These are phyloP conservation scores for Daldinia sp. DNA, from an alignment of 2,329 filamentous ascomycete species.

Conservation along the genomic window DNA sequence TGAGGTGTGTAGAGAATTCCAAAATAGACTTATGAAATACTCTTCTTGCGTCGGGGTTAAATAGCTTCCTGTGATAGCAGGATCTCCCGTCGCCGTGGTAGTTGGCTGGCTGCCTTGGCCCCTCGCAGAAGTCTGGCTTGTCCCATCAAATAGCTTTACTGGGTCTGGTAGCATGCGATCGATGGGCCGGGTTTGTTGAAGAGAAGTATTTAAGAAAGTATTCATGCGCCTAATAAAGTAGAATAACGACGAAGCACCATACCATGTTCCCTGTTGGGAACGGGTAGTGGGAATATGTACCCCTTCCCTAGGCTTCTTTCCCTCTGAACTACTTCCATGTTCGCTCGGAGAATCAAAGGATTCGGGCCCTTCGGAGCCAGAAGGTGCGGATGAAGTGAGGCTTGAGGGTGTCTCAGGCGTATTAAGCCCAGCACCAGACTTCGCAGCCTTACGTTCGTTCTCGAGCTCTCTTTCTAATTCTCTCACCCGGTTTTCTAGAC, in stretches of 20 bases:
- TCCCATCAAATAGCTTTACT: constrained; percentile 29
- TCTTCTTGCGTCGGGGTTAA: constrained; percentile 48
- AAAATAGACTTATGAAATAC: constrained; percentile 60
- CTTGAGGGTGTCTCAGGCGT: constrained; percentile 28
- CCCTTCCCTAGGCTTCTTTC: constrained; percentile 25
- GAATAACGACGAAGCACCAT: constrained; percentile 35
- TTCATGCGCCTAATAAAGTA: constrained; percentile 40
- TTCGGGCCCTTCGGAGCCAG: constrained; percentile 5
- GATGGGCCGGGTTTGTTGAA: constrained; percentile 32
- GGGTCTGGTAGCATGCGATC: constrained; percentile 35
- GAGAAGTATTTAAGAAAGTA: constrained; percentile 33
- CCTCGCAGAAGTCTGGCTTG: constrained; percentile 11
- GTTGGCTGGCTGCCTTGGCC: constrained; percentile 7
- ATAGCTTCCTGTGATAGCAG: constrained; percentile 10
- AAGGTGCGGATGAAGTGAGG: constrained; percentile 14
- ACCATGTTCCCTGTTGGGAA: constrained; percentile 37
- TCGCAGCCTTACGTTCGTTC: constrained; percentile 26
- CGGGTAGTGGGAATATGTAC: constrained; percentile 33
- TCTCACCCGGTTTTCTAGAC: constrained; percentile 31
- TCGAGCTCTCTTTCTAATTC: constrained; percentile 38
- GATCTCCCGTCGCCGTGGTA: constrained; percentile 5
- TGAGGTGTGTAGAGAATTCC: constrained; percentile 59
- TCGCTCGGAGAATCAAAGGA: constrained; percentile 12
- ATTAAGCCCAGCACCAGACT: constrained; percentile 9
- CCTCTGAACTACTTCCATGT: constrained; percentile 16